Evolutionary conservation across 768 basidiomycete genomes (phyloP), one percentile per base, ranked within the genome.

Genomic region (Pisolithus microcarpus): DNA sequence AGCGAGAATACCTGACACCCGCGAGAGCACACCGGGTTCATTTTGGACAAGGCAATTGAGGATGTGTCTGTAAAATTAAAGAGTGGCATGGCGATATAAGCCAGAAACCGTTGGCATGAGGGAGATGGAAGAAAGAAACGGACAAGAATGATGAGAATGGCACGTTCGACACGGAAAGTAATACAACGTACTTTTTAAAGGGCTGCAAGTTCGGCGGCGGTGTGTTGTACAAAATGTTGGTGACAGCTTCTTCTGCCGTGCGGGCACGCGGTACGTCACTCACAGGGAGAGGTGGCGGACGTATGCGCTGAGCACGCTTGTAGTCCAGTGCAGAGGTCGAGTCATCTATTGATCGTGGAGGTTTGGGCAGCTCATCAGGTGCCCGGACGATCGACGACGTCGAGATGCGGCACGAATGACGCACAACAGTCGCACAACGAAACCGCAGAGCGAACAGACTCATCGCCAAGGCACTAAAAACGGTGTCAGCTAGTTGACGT

Each of bases 1-100:
- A 18, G 96, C 96, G 21, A 99, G 79, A 62, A 95, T 97, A 49
- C 96, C 96, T 6, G 95, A 95, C 3, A 99, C 93, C 59, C 96
- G 87, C 26, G 95, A 96, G 11, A 99, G 79, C n/a, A 99, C 96
- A 62, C 96, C 96, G 3, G 96, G 96, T 71, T 99, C 96, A 66
- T 99, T 97, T 70, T 99, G 96, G 4, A 98, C 96, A 53, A 99
- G 82, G 68, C 94, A 97, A 72, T 99, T 98, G 55, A 98, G 78
- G 52, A 94, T 80, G 64, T 98, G 95, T 67, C 93, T 97, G 61
- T 52, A 49, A 56, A 52, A 48, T 15, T 4, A 34, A 15, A 34
- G 4, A 13, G 34, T 2, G 13, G 10, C 34, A 15, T 11, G 34
- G 34, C 3, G 5, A 15, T 2, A 34, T 15, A 10, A 3, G 34